Evolutionary conservation across 768 basidiomycete genomes (phyloP), one percentile per base, ranked within the genome.

Genomic region (Serendipita sp.): DNA sequence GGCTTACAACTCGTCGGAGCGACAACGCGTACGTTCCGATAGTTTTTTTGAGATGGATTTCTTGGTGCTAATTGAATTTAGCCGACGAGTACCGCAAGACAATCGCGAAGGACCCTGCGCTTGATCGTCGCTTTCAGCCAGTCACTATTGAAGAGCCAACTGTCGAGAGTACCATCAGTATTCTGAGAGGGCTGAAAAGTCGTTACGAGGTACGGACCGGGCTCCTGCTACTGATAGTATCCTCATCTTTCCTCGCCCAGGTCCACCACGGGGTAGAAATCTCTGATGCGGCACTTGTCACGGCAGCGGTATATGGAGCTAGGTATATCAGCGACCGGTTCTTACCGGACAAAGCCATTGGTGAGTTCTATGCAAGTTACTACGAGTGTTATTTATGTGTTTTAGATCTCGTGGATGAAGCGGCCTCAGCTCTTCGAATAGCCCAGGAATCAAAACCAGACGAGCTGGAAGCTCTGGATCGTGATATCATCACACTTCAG

Each of bases 261-360:
- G 89, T 92, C 0, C 92, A 96, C 70, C 92, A 94, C 67, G 92
- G 92, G 35, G 92, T 96, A 1, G 89, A 90, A 70, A 93, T 96
- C 65, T 84, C 89, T 1, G 92, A 96, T 70, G 80, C 81, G 13
- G 90, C 92, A 2, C 77, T 96, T 2, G 92, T 96, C 11, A 94
- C 91, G 3, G 92, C 92, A 30, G 89, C 91, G 0, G 83, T 92
- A 1, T 93, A 94, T 68, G 78, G 83, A 3, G 83, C 89, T 28
- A 82, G 90, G 16, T 94, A 94, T 70, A 86, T 95, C 68, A 86
- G 90, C 0, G 89, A 92, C 72, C 81, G 92, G 2, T 93, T 83
- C 72, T 79, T 95, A 1, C 92, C 92, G 0, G 92, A 96, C 75
- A 94, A 94, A 72, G 88, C 89, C 8, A 89, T 92, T 47, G 46